Evolutionary conservation across 2,329 filamentous ascomycete species (phyloP).

Genomic region (Arthrobotrys musiformis): DNA sequence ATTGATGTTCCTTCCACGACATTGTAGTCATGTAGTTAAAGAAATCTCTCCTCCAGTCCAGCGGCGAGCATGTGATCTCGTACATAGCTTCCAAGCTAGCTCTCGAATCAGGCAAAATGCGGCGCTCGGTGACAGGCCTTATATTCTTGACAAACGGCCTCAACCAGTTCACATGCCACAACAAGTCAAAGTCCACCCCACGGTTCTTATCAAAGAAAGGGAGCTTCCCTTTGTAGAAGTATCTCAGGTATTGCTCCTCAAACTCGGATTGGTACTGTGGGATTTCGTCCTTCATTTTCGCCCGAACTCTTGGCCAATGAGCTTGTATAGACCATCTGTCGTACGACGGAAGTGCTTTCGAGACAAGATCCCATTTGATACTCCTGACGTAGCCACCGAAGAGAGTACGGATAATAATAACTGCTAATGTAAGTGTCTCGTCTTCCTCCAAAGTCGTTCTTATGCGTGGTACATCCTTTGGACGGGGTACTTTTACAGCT

Average conservation of each 20-base stretch:
- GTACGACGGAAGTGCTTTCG: conserved; percentile 42
- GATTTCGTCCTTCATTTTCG: conserved; percentile 52
- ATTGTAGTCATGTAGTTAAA: conserved; percentile 53
- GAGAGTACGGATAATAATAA: conserved; percentile 50
- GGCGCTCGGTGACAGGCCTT: conserved; percentile 29
- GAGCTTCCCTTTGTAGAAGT: conserved; percentile 42
- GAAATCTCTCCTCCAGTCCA: conserved; percentile 47
- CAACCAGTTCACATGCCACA: conserved; percentile 44
- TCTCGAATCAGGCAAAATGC: conserved; percentile 24
- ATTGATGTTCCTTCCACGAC: conserved; percentile 55
- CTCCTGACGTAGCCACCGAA: conserved; percentile 53
- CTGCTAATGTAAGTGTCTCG: conserved; percentile 49
- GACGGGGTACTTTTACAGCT: conserved; percentile 23
- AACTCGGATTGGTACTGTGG: conserved; percentile 51
- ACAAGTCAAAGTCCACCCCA: conserved; percentile 39
- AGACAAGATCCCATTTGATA: conserved; percentile 52
- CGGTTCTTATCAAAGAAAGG: conserved; percentile 49
- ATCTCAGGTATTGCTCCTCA: conserved; percentile 50
- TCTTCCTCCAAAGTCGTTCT: conserved; percentile 52
- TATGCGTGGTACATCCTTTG: conserved; percentile 51
- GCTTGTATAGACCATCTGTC: conserved; percentile 45
- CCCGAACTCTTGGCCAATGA: conserved; percentile 48
- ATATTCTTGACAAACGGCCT: conserved; percentile 45
- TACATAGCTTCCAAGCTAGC: conserved; percentile 19
- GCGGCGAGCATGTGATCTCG: conserved; percentile 19